Conservation (phyloP, 345 rosid species). For the Erucastrum elatum region DNA sequence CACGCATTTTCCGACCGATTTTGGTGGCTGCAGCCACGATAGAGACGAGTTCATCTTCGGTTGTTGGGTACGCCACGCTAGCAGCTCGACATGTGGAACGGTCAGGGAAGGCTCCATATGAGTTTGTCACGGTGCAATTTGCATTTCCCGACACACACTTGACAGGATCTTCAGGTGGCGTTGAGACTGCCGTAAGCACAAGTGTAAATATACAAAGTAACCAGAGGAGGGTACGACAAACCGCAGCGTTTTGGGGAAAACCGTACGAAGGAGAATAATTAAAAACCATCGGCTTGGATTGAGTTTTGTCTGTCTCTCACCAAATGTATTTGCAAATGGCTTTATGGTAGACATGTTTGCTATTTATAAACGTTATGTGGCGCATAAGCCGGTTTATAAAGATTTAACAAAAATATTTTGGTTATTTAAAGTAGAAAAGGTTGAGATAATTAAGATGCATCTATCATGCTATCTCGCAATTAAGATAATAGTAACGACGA, state of each 20-base stretch:
- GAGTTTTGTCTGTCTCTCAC: neutral
- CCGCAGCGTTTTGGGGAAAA: slow-evolving; percentile 1
- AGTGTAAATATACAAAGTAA: slow-evolving; percentile 10
- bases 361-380: slow-evolving; percentile 10
- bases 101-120: slow-evolving; percentile 12
- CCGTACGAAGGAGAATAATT: neutral
- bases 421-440: neutral
- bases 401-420: neutral
- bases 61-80: neutral
- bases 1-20: slow-evolving; percentile 8
- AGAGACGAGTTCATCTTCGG: slow-evolving; percentile 8
- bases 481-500: neutral
- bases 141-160: slow-evolving; percentile 5
- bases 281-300: slow-evolving; percentile 1
- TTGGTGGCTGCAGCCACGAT: slow-evolving; percentile 13
- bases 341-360: neutral
- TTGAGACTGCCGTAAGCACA: slow-evolving; percentile 6
- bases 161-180: slow-evolving; percentile 18
- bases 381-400: neutral
- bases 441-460: neutral
- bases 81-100: slow-evolving; percentile 16
- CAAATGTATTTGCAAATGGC: neutral
- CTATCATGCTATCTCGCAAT: neutral
- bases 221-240: slow-evolving; percentile 6
- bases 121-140: slow-evolving; percentile 12